phyloP scores from a whole-genome alignment of 306 rosid genomes.

The Astragalus membranaceus region DNA sequence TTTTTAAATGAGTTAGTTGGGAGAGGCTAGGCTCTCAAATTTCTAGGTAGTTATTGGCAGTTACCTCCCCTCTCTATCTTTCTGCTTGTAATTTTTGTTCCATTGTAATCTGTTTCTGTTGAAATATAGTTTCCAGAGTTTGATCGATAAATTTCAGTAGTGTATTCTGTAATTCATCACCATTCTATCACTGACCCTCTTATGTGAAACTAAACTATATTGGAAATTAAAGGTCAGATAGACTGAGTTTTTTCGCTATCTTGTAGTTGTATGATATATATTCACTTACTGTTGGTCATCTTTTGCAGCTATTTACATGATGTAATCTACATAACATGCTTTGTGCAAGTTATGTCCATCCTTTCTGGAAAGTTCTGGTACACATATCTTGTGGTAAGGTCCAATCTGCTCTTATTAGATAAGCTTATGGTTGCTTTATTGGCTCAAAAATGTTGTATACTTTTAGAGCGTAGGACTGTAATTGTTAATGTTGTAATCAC shows the following conservation, averaged over 20 bases:
- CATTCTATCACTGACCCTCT: not conserved
- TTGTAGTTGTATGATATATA: not conserved
- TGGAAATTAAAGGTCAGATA: not conserved
- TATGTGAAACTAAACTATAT: not conserved
- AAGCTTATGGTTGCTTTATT: not conserved
- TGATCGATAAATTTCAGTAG: no score
- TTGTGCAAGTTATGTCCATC: slow-evolving; percentile 87
- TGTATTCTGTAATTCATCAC: no score
- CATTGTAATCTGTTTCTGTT: no score
- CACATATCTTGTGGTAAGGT: slow-evolving; percentile 71
- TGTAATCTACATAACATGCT: slow-evolving; percentile 85
- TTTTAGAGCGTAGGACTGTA: not conserved
- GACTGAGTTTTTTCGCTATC: not conserved
- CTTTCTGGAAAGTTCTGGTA: slow-evolving; percentile 90
- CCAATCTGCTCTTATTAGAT: not conserved
- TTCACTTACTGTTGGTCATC: slow-evolving; percentile 6
- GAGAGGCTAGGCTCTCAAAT: no score
- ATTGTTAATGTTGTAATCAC: not conserved
- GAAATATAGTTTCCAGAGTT: no score
- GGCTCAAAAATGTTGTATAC: not conserved
- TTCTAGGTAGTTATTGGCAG: no score
- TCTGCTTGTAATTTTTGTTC: no score
- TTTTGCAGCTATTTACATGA: slow-evolving; percentile 79
- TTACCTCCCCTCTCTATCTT: no score
- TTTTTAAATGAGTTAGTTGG: no score